Conservation (phyloP, 306 rosid genomes). For the Pyrus bretschneideri region DNA sequence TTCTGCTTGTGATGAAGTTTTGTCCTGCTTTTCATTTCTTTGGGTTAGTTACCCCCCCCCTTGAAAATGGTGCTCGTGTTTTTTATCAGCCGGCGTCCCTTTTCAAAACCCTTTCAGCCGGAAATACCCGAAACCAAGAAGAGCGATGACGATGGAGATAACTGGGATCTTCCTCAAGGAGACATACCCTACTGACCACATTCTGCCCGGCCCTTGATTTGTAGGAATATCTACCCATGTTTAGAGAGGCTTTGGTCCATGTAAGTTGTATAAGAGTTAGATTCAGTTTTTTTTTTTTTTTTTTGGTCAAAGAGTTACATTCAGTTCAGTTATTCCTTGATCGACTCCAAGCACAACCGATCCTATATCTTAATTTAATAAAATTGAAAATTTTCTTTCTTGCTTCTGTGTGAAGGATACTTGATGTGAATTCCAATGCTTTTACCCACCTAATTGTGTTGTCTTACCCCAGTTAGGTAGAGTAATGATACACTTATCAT, state of each 20-base stretch:
- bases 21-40: neutral
- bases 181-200: slow-evolving; percentile 32
- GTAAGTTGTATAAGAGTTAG: slow-evolving; percentile 23
- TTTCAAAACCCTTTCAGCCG: slow-evolving; percentile 15
- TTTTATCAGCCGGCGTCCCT: slow-evolving; percentile 29
- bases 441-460: neutral
- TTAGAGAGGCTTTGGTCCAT: slow-evolving; percentile 29
- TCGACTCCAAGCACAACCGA: slow-evolving; percentile 17
- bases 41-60: neutral
- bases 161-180: slow-evolving; percentile 73
- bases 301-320: too few relatives aligned
- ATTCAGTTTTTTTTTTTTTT: neutral
- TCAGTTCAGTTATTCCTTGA: slow-evolving; percentile 22
- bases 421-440: neutral
- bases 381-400: slow-evolving; percentile 13
- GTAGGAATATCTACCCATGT: slow-evolving; percentile 22
- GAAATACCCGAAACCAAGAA: slow-evolving; percentile 32
- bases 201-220: slow-evolving; percentile 12
- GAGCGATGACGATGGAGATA: slow-evolving; percentile 65
- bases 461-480: neutral
- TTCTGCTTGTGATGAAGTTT: neutral
- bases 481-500: too few relatives aligned
- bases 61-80: neutral
- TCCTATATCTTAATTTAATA: neutral
- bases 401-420: slow-evolving; percentile 12